A percentile compares a stretch with the other conserved stretches of the same genome.
These are phyloP conservation scores for Evernia prunastri DNA, from an alignment of 495 filamentous ascomycete species.

Conservation along the genomic window DNA sequence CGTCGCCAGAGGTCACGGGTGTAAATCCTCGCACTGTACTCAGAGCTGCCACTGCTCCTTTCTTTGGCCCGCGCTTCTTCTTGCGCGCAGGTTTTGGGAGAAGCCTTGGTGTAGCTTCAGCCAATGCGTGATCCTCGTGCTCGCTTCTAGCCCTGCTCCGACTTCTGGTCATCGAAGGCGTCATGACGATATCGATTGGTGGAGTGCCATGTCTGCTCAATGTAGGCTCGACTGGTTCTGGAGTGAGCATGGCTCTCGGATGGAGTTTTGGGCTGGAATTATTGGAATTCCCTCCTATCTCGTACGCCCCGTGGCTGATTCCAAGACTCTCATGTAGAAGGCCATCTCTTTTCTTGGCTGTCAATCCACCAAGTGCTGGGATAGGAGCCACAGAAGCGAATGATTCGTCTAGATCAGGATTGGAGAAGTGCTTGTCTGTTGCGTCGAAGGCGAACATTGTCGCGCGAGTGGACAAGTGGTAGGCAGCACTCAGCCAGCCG, in stretches of 20 bases:
- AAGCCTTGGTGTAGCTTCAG: constrained; percentile 10
- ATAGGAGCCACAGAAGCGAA: background rate
- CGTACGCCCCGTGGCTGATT: background rate
- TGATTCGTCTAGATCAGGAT: background rate
- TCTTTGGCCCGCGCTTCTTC: constrained; percentile 50
- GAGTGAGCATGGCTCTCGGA: background rate
- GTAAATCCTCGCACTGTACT: constrained; percentile 77
- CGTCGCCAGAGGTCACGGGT: constrained; percentile 76
- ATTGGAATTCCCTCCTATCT: background rate
- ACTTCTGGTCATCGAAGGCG: constrained; percentile 8
- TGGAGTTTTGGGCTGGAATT: background rate
- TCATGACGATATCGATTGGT: constrained; percentile 27
- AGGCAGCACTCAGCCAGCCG: background rate
- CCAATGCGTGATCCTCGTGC: constrained; percentile 9
- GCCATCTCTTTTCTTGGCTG: background rate
- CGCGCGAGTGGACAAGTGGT: background rate
- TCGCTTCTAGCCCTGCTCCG: constrained; percentile 16
- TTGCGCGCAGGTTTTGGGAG: constrained; percentile 26
- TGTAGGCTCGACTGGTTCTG: constrained; percentile 4
- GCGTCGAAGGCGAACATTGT: constrained; percentile 20
- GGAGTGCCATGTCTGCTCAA: constrained; percentile 30
- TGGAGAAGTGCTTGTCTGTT: constrained; percentile 15
- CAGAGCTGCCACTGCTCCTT: constrained; percentile 50
- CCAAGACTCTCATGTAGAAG: background rate
- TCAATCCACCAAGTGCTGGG: background rate